These are phyloP conservation scores for Apophysomyces sp. DNA, from an alignment of 371 early-diverging fungal genomes.

Conservation along the genomic window DNA sequence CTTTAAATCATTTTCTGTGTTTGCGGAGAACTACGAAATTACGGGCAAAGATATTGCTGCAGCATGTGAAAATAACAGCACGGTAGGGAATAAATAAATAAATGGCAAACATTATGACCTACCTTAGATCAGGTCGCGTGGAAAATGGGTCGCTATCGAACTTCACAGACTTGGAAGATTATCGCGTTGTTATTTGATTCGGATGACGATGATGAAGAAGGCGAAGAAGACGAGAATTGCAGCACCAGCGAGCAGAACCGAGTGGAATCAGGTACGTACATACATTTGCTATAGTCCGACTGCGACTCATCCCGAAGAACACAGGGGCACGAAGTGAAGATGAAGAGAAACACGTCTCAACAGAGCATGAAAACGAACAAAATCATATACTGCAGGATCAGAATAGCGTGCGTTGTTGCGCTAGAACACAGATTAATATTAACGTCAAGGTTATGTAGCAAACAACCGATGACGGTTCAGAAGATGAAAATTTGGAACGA, in stretches of 20 bases:
- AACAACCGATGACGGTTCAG: background rate
- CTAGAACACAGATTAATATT: no score
- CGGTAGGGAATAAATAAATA: slow-evolving; percentile 33
- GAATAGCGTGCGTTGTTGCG: background rate
- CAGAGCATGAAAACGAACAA: background rate
- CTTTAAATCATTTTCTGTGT: slow-evolving; percentile 61
- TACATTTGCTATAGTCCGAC: background rate
- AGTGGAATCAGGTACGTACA: background rate
- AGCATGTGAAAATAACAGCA: slow-evolving; percentile 69
- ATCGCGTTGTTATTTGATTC: slow-evolving; percentile 63
- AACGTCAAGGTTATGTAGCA: background rate
- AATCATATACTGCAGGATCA: background rate
- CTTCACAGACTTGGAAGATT: slow-evolving; percentile 82
- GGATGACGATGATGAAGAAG: slow-evolving; percentile 24
- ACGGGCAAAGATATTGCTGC: slow-evolving; percentile 44
- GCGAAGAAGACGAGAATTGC: slow-evolving; percentile 17
- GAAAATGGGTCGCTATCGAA: slow-evolving; percentile 63
- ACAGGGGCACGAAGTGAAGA: background rate
- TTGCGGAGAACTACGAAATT: slow-evolving; percentile 66
- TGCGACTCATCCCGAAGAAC: background rate
- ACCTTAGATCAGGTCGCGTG: slow-evolving; percentile 48
- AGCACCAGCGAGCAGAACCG: slow-evolving; percentile 1
- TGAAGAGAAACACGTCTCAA: background rate
- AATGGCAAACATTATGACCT: background rate
- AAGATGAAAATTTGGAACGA: background rate